Conservation (phyloP, 768 basidiomycete genomes). For the Hemileccinum impolitum region DNA sequence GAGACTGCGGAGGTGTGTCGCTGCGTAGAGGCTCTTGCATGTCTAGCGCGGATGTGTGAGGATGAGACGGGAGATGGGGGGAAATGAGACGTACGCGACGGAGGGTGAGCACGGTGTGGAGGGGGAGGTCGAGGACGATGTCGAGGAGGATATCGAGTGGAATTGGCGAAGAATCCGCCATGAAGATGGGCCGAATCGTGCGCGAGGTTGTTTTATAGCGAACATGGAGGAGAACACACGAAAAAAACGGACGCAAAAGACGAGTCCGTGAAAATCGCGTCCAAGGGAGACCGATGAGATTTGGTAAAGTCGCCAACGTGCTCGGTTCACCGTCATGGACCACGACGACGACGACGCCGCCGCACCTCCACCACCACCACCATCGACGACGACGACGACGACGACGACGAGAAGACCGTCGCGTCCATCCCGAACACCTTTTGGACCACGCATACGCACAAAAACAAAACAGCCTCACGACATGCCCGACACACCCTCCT, state of each 20-base stretch:
- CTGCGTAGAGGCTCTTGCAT: constrained; percentile 38
- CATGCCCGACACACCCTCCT: not conserved
- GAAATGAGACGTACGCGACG: constrained; percentile 40
- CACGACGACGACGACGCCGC: constrained; percentile 16
- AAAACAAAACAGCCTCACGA: constrained; percentile 9
- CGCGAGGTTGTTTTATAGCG: no score
- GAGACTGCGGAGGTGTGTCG: constrained; percentile 46
- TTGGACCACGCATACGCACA: constrained; percentile 21
- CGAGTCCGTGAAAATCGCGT: constrained; percentile 21
- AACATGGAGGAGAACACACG: constrained; percentile 5
- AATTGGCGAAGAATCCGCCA: no score
- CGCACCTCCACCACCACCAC: no score
- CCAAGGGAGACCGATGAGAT: constrained; percentile 23
- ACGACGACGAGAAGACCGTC: constrained; percentile 7
- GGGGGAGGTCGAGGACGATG: constrained; percentile 40
- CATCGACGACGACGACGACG: not conserved
- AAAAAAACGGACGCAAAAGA: constrained; percentile 19
- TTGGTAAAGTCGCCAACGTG: not conserved
- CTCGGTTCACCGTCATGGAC: constrained; percentile 12
- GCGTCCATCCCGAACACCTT: constrained; percentile 20
- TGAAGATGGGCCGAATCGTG: no score
- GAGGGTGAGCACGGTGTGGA: constrained; percentile 41
- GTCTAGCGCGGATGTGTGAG: constrained; percentile 34
- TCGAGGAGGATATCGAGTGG: constrained; percentile 46
- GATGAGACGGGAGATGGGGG: not conserved